A percentile compares a stretch with the other conserved stretches of the same genome.
Conservation (phyloP, 495 filamentous ascomycete species). For the Aspergillus affinis region DNA sequence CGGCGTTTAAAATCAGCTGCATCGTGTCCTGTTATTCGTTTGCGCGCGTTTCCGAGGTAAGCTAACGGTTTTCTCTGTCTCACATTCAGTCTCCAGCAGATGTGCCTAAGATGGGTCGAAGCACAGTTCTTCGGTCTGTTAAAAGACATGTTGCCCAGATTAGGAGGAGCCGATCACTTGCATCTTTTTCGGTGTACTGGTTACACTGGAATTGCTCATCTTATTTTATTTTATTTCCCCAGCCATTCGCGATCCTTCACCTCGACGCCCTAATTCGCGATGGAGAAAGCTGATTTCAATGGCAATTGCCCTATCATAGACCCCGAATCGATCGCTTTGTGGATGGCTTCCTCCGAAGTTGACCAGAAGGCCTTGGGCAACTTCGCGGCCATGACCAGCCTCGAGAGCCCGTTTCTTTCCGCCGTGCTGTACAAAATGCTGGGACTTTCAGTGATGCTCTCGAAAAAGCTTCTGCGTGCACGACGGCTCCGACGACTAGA, state of each 20-base stretch:
- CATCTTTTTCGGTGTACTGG: neutral
- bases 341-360: constrained; percentile 94
- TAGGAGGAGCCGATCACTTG: neutral
- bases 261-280: constrained; percentile 5
- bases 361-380: constrained; percentile 94
- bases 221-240: neutral
- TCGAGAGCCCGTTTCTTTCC: constrained; percentile 73
- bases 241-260: neutral
- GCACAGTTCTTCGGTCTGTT: neutral
- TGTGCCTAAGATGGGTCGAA: neutral
- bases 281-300: constrained; percentile 17
- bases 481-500: constrained; percentile 82
- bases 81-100: constrained; percentile 1
- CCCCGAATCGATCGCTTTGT: constrained; percentile 32
- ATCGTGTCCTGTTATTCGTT: constrained; percentile 25
- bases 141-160: neutral
- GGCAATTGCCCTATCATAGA: constrained; percentile 21
- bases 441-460: constrained; percentile 85
- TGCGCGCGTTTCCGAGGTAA: constrained; percentile 37
- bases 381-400: constrained; percentile 72
- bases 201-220: constrained; percentile 5
- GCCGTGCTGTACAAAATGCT: constrained; percentile 84
- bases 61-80: constrained; percentile 12
- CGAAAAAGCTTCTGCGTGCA: constrained; percentile 78
- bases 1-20: constrained; percentile 30